These are phyloP conservation scores for Dalechampia spathulata DNA, from an alignment of 441 rosid species.

Conservation along the genomic window DNA sequence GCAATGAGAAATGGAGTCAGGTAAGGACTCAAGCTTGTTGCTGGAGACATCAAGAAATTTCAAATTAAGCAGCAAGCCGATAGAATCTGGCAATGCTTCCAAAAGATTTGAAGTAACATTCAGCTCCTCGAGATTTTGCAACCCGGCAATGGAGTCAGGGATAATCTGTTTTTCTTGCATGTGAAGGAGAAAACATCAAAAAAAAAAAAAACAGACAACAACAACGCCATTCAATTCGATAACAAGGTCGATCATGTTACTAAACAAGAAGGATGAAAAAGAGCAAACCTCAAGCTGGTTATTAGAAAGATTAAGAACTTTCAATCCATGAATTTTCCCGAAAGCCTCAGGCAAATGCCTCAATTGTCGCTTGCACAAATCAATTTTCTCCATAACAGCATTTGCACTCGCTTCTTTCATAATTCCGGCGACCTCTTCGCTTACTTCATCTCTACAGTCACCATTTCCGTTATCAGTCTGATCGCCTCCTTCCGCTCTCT, in stretches of 20 bases:
- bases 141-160: conserved; percentile 75
- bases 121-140: conserved; percentile 60
- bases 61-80: conserved; percentile 59
- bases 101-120: conserved; percentile 67
- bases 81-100: conserved; percentile 66
- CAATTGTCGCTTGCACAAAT: conserved; percentile 52
- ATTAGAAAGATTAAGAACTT: conserved; percentile 50
- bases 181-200: too few species aligned
- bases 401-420: conserved; percentile 45
- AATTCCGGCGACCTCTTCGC: conserved; percentile 61
- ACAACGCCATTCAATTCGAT: too few species aligned
- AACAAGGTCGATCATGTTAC: too few species aligned
- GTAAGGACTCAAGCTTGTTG: conserved; percentile 62
- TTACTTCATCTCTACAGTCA: conserved; percentile 25
- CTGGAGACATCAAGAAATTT: conserved; percentile 63
- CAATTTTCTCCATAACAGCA: conserved; percentile 47
- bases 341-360: conserved; percentile 73
- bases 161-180: conserved; percentile 42
- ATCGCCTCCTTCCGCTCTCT: conserved; percentile 35
- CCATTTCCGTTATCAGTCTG: conserved; percentile 16
- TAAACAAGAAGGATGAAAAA: background rate
- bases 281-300: conserved; percentile 67
- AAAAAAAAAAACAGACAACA: too few species aligned
- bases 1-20: conserved; percentile 68
- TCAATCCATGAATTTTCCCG: conserved; percentile 56